Evolutionary conservation across 2,329 filamentous ascomycete genomes (phyloP), one percentile per base, ranked within the genome.

Genomic region (Beauveria australis): DNA sequence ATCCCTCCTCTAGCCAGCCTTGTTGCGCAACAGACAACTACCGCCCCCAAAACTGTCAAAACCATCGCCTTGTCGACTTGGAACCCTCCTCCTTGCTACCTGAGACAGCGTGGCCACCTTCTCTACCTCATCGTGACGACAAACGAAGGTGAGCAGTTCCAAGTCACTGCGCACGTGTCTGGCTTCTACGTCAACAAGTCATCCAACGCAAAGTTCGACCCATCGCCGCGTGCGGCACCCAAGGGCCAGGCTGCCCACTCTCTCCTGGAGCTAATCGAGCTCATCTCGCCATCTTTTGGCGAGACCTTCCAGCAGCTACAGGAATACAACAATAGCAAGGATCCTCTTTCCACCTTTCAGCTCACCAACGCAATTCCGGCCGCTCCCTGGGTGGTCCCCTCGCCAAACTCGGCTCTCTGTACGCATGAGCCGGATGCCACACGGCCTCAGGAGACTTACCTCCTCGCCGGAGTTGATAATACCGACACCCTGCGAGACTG

Each of bases 151-250:
- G 94, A 99, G 76, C 91, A 96, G 73, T 87, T 89, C 74, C 92
- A 97, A 74, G 89, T 99, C 70, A 99, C 95, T 10, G 86, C 91
- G 16, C 91, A 97, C 69, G 89, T 96, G 55, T 92, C 92, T 16
- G 94, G 94, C 22, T 99, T 99, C 80, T 99, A 88, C 73, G 89
- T 97, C 70, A 99, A 96, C 82, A 96, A 92, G 75, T 97, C 90
- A 33, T 94, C 91, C 59, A 97, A 94, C 75, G 85, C 84, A 76
- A 97, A 94, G 76, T 99, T 99, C 69, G 94, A 97, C 73, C 94
- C 94, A 10, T 87, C 86, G 66, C 92, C 92, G 7, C 85, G 89
- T 64, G 81, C 86, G 41, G 81, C 88, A 18, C 89, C 92, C 28
- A 97, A 96, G 78, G 86, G 85, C 43, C 81, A 85, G 67, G 83